A percentile compares a stretch with the other conserved stretches of the same genome.
Conservation (phyloP, 176 grass and related monocot genomes). For the Carex parvula region DNA sequence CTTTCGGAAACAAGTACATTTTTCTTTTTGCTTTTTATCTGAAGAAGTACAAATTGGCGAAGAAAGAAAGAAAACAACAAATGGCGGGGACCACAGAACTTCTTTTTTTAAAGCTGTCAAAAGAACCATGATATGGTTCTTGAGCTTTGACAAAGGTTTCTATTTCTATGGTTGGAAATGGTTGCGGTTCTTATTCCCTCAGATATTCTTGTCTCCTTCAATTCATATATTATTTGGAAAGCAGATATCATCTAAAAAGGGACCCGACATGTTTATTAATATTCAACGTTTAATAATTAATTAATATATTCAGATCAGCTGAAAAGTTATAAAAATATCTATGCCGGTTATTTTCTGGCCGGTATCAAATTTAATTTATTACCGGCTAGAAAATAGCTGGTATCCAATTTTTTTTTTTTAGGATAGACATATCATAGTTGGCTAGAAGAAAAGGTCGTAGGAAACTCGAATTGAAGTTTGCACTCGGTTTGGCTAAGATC, state of each 20-base stretch:
- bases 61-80: not conserved
- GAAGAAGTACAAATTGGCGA: not conserved
- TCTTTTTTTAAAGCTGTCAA: conserved; percentile 6
- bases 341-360: too few relatives aligned
- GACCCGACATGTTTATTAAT: too few relatives aligned
- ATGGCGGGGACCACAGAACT: not conserved
- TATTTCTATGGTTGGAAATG: not conserved
- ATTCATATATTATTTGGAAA: not conserved
- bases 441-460: too few relatives aligned
- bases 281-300: too few relatives aligned
- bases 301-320: too few relatives aligned
- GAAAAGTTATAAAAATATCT: too few relatives aligned
- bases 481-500: too few relatives aligned
- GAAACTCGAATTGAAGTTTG: too few relatives aligned
- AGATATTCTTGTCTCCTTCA: conserved; percentile 9
- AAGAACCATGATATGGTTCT: not conserved
- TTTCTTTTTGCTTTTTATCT: not conserved
- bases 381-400: too few relatives aligned
- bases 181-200: not conserved
- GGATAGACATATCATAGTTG: too few relatives aligned
- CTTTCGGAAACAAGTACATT: not conserved
- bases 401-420: too few relatives aligned
- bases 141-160: not conserved
- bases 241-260: not conserved
- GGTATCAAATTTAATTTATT: too few relatives aligned